These are phyloP conservation scores for Coniochaeta pulveracea DNA, from an alignment of 2,329 filamentous ascomycete species.

Conservation along the genomic window DNA sequence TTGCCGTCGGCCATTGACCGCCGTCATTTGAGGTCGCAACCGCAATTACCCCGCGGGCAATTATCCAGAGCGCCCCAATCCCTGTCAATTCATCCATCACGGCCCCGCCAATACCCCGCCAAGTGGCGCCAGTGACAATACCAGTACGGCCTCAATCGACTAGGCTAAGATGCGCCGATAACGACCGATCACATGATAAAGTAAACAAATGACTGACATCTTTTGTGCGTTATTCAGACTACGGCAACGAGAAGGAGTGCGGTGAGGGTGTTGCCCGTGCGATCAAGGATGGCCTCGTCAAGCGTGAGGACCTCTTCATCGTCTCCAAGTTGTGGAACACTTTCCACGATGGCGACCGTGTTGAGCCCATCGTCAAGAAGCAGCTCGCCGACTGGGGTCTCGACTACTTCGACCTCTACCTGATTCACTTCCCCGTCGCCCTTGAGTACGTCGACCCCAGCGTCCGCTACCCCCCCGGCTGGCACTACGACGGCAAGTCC, in stretches of 20 bases:
- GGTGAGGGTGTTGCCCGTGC: conserved; percentile 68
- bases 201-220: not conserved
- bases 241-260: conserved; percentile 71
- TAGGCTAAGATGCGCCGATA: too few relatives aligned
- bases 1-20: too few relatives aligned
- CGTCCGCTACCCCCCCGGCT: conserved; percentile 70
- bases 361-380: conserved; percentile 63
- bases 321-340: conserved; percentile 90
- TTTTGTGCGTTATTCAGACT: conserved; percentile 38
- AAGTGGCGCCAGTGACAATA: too few relatives aligned
- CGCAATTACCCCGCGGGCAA: too few relatives aligned
- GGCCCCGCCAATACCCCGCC: too few relatives aligned
- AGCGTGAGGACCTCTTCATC: conserved; percentile 81
- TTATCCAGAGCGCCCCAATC: too few relatives aligned
- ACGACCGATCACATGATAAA: too few relatives aligned
- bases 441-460: conserved; percentile 75
- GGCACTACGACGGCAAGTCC: conserved; percentile 53
- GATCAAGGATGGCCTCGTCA: conserved; percentile 71
- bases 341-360: conserved; percentile 72
- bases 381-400: conserved; percentile 75
- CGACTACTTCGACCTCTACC: conserved; percentile 84
- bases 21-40: too few relatives aligned
- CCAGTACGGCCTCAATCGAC: too few relatives aligned
- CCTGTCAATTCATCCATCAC: too few relatives aligned
- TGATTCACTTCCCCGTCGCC: conserved; percentile 82